These are phyloP conservation scores for Colletotrichum gloeosporioides DNA, from an alignment of 2,329 filamentous ascomycete species.

Conservation along the genomic window DNA sequence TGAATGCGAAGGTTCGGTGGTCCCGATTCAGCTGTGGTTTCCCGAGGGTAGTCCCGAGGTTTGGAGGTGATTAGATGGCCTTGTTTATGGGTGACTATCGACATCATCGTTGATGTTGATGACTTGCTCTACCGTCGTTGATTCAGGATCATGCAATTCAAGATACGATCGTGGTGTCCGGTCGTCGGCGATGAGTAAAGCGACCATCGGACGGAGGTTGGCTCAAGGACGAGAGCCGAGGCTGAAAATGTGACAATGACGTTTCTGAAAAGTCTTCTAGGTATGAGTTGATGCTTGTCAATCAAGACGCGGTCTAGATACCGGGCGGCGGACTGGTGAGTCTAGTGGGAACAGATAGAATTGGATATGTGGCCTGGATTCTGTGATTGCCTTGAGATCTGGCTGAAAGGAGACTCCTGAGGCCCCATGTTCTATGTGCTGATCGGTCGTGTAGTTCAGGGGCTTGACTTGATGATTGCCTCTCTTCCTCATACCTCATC, in stretches of 20 bases:
- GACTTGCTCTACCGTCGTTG: no score
- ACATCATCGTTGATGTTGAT: background rate
- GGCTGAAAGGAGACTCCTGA: background rate
- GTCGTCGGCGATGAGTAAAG: background rate
- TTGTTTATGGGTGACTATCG: background rate
- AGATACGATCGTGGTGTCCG: rapidly evolving
- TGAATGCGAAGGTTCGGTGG: background rate
- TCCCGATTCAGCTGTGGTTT: background rate
- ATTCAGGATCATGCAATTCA: background rate
- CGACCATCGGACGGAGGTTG: background rate
- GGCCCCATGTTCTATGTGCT: background rate
- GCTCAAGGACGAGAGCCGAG: background rate
- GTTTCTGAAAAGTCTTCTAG: rapidly evolving
- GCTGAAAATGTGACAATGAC: background rate
- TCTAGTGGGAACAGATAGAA: background rate
- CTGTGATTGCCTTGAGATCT: background rate
- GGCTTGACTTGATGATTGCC: background rate
- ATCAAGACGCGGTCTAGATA: background rate
- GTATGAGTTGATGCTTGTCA: rapidly evolving
- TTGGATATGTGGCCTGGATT: rapidly evolving
- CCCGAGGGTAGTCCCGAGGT: background rate
- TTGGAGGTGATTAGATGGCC: background rate
- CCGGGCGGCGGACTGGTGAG: rapidly evolving
- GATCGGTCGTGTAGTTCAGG: background rate
- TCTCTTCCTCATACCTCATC: no score